Conservation (phyloP, 768 basidiomycete species). For the Collybia nuda region DNA sequence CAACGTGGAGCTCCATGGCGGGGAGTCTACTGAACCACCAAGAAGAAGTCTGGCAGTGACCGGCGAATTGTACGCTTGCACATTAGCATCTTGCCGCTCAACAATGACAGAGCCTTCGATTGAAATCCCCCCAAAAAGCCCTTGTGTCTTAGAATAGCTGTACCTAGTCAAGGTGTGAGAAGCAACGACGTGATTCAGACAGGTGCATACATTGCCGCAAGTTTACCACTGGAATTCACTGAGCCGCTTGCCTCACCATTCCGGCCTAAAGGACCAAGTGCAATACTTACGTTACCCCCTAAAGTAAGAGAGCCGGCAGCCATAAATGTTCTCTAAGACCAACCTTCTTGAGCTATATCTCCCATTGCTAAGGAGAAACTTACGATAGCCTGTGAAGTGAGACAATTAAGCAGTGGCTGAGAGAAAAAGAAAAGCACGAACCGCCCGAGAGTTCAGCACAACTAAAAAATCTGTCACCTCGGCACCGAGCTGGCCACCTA, state of each 20-base stretch:
- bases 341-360: background rate
- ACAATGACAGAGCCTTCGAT: constrained; percentile 89
- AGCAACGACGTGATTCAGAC: background rate
- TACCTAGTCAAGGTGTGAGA: constrained; percentile 51
- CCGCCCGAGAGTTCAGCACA: constrained; percentile 81
- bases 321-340: constrained; percentile 80
- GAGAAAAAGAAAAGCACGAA: constrained; percentile 32
- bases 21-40: constrained; percentile 70
- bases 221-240: constrained; percentile 78
- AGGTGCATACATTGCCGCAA: constrained; percentile 80
- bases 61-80: constrained; percentile 71
- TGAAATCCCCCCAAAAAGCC: constrained; percentile 91
- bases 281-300: constrained; percentile 87
- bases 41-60: constrained; percentile 82
- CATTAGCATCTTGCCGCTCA: constrained; percentile 92
- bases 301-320: constrained; percentile 87
- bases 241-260: constrained; percentile 92
- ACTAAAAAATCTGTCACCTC: constrained; percentile 92
- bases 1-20: constrained; percentile 76
- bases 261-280: constrained; percentile 89
- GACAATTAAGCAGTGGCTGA: constrained; percentile 4
- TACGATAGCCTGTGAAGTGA: constrained; percentile 56
- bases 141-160: constrained; percentile 89
- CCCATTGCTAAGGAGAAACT: constrained; percentile 21
- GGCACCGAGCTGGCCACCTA: constrained; percentile 82